Evolutionary conservation across 2,329 filamentous ascomycete genomes (phyloP).

Genomic region (Aspergillus persii): DNA sequence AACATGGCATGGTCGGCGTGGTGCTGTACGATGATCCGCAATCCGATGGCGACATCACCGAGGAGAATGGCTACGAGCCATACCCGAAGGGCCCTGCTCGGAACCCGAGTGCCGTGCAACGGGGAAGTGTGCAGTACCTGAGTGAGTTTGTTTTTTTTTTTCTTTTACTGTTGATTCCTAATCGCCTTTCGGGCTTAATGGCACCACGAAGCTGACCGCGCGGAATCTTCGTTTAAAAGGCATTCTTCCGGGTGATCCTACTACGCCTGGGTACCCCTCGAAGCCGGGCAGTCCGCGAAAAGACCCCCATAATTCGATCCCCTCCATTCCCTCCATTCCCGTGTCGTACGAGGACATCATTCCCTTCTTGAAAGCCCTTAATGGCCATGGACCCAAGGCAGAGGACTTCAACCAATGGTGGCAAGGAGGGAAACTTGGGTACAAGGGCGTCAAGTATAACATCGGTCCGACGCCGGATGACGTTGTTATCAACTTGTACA

Average conservation of each 20-base stretch:
- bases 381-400: conserved; percentile 79
- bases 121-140: conserved; percentile 81
- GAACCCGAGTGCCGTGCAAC: conserved; percentile 83
- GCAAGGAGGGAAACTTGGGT: conserved; percentile 69
- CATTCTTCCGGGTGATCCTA: conserved; percentile 69
- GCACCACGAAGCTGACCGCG: not conserved
- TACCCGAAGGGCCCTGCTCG: conserved; percentile 87
- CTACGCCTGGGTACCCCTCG: conserved; percentile 89
- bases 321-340: conserved; percentile 84
- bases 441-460: conserved; percentile 81
- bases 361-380: conserved; percentile 83
- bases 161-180: not conserved
- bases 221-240: conserved; percentile 36
- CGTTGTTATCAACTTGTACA: conserved; percentile 69
- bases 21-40: conserved; percentile 87
- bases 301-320: conserved; percentile 67
- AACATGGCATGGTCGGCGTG: conserved; percentile 82
- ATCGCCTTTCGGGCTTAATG: not conserved
- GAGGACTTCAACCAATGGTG: conserved; percentile 71
- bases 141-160: conserved; percentile 50
- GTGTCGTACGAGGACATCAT: conserved; percentile 86
- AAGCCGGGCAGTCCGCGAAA: conserved; percentile 81
- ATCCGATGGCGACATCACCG: conserved; percentile 78
- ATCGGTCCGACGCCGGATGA: conserved; percentile 76
- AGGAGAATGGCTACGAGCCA: conserved; percentile 71